phyloP scores from a whole-genome alignment of 257 asterid species.

The Solanum sparsipilum region DNA sequence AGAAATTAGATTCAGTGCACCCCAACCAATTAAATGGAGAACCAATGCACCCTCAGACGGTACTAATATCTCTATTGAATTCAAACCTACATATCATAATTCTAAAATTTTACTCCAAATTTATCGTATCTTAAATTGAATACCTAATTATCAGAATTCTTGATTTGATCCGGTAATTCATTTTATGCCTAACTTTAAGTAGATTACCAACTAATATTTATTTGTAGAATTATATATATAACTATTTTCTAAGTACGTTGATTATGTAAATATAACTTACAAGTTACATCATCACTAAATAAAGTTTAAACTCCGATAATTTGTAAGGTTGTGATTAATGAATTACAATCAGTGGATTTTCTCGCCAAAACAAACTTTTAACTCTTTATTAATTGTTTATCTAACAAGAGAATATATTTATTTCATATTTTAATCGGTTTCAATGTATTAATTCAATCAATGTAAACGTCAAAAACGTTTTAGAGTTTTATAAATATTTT shows the following conservation, averaged over 20 bases:
- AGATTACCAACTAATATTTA: background rate
- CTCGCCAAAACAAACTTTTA: background rate
- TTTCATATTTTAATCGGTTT: background rate
- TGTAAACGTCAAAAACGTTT: background rate
- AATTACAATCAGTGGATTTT: background rate
- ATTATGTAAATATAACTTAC: background rate
- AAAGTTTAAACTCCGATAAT: background rate
- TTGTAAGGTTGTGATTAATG: background rate
- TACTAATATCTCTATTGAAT: too few relatives aligned
- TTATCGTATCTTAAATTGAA: background rate
- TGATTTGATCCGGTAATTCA: background rate
- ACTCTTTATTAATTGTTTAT: background rate
- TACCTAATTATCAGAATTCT: background rate
- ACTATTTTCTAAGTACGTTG: background rate
- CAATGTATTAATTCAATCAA: background rate
- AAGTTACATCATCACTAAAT: background rate
- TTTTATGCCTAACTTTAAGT: background rate
- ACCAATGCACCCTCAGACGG: background rate
- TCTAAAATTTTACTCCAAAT: too few relatives aligned
- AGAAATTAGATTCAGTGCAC: background rate
- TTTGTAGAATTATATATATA: too few relatives aligned
- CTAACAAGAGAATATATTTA: background rate
- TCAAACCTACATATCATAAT: too few relatives aligned
- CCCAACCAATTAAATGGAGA: background rate
- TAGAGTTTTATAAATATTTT: background rate